Evolutionary conservation across 352 stramenopile genomes (phyloP).

Genomic region (Globisporangium splendens): DNA sequence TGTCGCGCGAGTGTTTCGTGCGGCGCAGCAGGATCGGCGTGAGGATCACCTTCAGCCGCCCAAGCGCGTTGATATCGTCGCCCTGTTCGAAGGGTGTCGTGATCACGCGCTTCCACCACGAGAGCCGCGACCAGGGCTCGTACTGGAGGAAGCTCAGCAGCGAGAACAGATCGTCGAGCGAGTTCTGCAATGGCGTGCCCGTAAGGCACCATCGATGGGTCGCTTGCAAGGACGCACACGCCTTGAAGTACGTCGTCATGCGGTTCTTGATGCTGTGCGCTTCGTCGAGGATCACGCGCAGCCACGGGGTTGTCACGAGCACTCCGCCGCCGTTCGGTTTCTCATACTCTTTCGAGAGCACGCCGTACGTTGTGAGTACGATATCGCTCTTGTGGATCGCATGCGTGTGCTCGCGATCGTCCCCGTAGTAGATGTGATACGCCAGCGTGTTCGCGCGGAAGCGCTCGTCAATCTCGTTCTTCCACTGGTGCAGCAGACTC

Average conservation of each 20-base stretch:
- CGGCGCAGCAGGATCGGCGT: conserved; percentile 77
- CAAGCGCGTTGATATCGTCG: conserved; percentile 51
- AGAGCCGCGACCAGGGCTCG: conserved; percentile 75
- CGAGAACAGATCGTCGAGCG: conserved; percentile 83
- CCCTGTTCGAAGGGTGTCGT: conserved; percentile 70
- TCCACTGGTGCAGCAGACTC: conserved; percentile 88
- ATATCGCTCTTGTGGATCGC: conserved; percentile 50
- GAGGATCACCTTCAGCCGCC: conserved; percentile 63
- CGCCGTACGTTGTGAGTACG: conserved; percentile 83
- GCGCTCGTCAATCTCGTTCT: conserved; percentile 72
- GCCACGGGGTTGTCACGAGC: conserved; percentile 51
- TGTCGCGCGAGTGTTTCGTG: conserved; percentile 79
- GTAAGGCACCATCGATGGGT: conserved; percentile 88
- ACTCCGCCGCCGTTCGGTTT: conserved; percentile 25
- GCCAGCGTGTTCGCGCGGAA: conserved; percentile 49
- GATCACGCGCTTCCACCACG: conserved; percentile 86
- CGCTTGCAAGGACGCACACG: conserved; percentile 47
- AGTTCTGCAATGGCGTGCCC: conserved; percentile 89
- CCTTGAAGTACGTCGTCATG: conserved; percentile 63
- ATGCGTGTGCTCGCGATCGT: conserved; percentile 32
- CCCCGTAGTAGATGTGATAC: conserved; percentile 72
- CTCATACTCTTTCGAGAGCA: conserved; percentile 67
- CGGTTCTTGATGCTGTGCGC: conserved; percentile 91
- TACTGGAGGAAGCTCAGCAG: conserved; percentile 84
- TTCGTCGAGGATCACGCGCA: conserved; percentile 89